Evolutionary conservation across 2,329 filamentous ascomycete species (phyloP), one percentile per base, ranked within the genome.

Genomic region (Cadophora sp.): DNA sequence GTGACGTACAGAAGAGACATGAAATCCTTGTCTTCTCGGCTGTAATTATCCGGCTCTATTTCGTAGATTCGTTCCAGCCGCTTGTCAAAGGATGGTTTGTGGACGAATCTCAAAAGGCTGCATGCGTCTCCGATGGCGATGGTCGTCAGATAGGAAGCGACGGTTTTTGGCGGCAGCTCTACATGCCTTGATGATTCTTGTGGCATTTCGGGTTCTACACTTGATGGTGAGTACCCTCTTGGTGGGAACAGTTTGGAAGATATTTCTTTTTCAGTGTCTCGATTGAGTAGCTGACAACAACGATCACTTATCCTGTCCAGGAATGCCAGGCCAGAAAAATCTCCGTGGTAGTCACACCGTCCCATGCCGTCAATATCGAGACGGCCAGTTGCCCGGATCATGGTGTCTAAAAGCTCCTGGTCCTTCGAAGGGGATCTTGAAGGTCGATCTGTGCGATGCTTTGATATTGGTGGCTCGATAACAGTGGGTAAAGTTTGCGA

Each of bases 321-420:
- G 78, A 97, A 97, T 71, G 94, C 92, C 53, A 94, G 85, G 2
- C 94, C 93, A 0, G 95, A 97, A 0, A 94, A 97, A 72, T 92
- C 91, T 53, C 94, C 94, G 74, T 96, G 93, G 74, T 97, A 98
- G 78, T 97, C 93, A 88, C 93, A 96, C 72, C 95, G 89, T 50
- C 94, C 94, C 73, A 90, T 89, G 72, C 97, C 94, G 73, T 96
- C 93, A 50, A 97, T 84, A 75, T 97, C 94, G 24, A 97, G 84
- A 76, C 93, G 91, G 47, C 94, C 94, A 5, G 94, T 92, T 47
- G 92, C 91, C 76, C 94, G 91, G 64, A 97, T 92, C 94, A 98
- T 97, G 30, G 94, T 96, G 76, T 95, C 89, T 24, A 97, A 82
- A n/a, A 59, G 43, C 27, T 64, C 62, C 48, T 56, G 27, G 11